Base-by-base conservation (phyloP, 2,329 filamentous ascomycete genomes). In the Sclerotinia trifoliorum region DNA sequence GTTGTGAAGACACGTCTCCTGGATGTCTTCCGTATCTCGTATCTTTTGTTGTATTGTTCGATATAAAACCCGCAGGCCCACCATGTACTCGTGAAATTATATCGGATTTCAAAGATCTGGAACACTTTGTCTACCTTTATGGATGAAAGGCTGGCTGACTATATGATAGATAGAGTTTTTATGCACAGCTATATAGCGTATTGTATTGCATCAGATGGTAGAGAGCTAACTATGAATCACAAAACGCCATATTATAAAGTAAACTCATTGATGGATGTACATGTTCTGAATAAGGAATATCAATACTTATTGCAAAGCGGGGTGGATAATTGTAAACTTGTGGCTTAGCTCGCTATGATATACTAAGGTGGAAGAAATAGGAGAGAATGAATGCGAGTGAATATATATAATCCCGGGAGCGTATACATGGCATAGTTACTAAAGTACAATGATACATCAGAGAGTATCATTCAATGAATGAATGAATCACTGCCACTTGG, bases 401-500 rank as follows among this genome's bases (percentile, higher is more conserved):
- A 35, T 24, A 3, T 2, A 26, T 49, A 49, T 2, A 10, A 15
- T 11, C 7, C 11, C 15, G n/a, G 19, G 26, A 44, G 2, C 3
- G 21, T 2, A 44, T 11, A 4, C 17, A 29, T 58, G 56, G 44
- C n/a, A 39, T 44, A 58, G 24, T 5, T 26, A 58, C 2, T 7
- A 55, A 35, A 26, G 13, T 21, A 13, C 3, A 39, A 4, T 7
- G 2, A 13, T 29, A 3, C 13, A 13, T n/a, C 2, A 13, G 57
- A 61, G 4, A 32, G 3, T 6, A 46, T 5, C 21, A n/a, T 8
- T 15, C 1, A 49, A 13, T 2, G 19, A 24, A 62, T 35, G 19
- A 32, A 48, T 62, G 42, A 49, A 32, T 62, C 42, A 62, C 29
- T 17, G 13, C 58, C 58, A 62, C 58, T 35, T 24, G 58, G 26